These are phyloP conservation scores for Acer yangbiense DNA, from an alignment of 345 rosid genomes.

Conservation along the genomic window DNA sequence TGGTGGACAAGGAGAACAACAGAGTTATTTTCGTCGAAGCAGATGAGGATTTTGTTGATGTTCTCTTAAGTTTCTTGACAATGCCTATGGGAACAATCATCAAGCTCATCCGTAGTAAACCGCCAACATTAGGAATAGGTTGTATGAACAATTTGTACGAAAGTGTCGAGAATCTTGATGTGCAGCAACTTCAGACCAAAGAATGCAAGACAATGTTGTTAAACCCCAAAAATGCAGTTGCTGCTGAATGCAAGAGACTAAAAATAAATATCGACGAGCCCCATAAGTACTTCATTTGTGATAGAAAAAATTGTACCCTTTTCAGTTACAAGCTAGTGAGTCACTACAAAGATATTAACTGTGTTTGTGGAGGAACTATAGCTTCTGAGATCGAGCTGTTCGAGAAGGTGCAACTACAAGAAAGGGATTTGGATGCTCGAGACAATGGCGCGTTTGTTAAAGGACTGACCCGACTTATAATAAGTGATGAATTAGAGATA, in stretches of 20 bases:
- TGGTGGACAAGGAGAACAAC: constrained; percentile 24
- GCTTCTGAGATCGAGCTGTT: no score
- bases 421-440: background rate
- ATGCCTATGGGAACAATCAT: constrained; percentile 30
- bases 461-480: background rate
- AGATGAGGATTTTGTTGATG: constrained; percentile 22
- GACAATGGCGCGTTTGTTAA: constrained; percentile 24
- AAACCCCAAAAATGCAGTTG: constrained; percentile 17
- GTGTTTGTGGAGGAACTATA: constrained; percentile 11
- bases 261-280: background rate
- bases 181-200: background rate
- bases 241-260: constrained; percentile 5
- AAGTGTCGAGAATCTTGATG: constrained; percentile 26
- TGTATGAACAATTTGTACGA: constrained; percentile 26
- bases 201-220: constrained; percentile 28
- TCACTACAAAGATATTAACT: background rate
- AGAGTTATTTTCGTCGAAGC: constrained; percentile 24
- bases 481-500: constrained; percentile 22
- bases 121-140: background rate
- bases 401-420: background rate
- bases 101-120: background rate
- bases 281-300: background rate
- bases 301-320: background rate
- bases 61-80: constrained; percentile 36
- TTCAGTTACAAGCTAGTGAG: background rate